phyloP scores from a whole-genome alignment of 768 basidiomycete species.

The Pholiota microspora region DNA sequence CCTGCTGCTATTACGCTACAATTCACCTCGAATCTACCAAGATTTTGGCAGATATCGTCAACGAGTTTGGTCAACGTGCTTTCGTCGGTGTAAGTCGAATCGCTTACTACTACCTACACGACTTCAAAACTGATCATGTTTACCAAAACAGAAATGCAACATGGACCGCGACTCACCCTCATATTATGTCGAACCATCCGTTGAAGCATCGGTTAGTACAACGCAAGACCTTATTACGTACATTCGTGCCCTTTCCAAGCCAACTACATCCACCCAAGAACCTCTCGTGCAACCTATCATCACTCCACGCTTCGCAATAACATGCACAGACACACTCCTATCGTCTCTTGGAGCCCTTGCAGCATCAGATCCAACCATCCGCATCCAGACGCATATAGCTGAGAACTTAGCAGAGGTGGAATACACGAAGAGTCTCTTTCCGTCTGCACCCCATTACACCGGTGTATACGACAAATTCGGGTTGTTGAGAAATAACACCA shows the following conservation, averaged over 20 bases:
- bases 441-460: conserved; percentile 64
- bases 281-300: conserved; percentile 85
- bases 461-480: conserved; percentile 78
- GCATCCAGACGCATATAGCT: conserved; percentile 90
- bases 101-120: background rate
- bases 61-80: conserved; percentile 69
- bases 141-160: conserved; percentile 94
- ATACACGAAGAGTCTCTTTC: conserved; percentile 66
- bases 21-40: conserved; percentile 81
- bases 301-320: conserved; percentile 96
- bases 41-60: conserved; percentile 73
- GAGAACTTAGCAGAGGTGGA: conserved; percentile 79
- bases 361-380: conserved; percentile 52
- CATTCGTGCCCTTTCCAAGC: conserved; percentile 51
- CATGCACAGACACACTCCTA: conserved; percentile 76
- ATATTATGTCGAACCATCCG: conserved; percentile 68
- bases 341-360: conserved; percentile 60
- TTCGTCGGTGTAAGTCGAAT: conserved; percentile 71
- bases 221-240: conserved; percentile 68
- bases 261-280: conserved; percentile 25
- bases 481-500: conserved; percentile 74
- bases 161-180: conserved; percentile 76
- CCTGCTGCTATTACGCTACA: conserved; percentile 88
- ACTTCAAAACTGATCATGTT: conserved; percentile 13
- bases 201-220: conserved; percentile 53